These are phyloP conservation scores for Filosporella fistucella DNA, from an alignment of 495 filamentous ascomycete genomes.

Conservation along the genomic window DNA sequence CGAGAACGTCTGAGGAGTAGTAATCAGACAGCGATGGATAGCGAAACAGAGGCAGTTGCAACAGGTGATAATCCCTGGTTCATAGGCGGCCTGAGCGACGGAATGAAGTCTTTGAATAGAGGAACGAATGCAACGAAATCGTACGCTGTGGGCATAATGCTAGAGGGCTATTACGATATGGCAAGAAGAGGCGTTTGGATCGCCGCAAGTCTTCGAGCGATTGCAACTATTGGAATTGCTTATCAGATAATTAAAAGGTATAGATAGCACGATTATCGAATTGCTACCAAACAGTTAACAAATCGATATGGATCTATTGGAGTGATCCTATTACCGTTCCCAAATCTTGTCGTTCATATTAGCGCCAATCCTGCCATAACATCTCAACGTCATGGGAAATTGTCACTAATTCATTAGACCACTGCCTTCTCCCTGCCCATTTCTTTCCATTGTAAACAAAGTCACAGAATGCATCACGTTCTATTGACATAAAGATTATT, in stretches of 20 bases:
- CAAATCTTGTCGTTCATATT: no score
- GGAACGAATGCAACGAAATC: conserved; percentile 14
- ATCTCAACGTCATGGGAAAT: no score
- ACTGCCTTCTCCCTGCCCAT: no score
- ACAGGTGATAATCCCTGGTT: conserved; percentile 18
- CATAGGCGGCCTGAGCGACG: conserved; percentile 14
- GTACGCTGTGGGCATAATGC: conserved; percentile 54
- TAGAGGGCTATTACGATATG: conserved; percentile 67
- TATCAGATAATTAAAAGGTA: conserved; percentile 19
- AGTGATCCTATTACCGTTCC: no score
- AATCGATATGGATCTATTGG: no score
- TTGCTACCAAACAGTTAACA: background rate
- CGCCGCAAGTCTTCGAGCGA: conserved; percentile 35
- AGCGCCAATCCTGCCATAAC: no score
- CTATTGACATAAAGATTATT: no score
- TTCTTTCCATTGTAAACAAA: no score
- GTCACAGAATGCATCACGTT: no score
- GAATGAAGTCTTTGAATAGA: conserved; percentile 8
- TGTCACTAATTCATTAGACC: no score
- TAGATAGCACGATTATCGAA: background rate
- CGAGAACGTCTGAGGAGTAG: conserved; percentile 35
- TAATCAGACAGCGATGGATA: conserved; percentile 36
- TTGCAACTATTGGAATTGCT: conserved; percentile 17
- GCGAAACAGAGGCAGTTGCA: conserved; percentile 36
- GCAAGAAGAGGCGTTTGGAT: conserved; percentile 56